A percentile compares a stretch with the other conserved stretches of the same genome.
These are phyloP conservation scores for carrot (Daucus carota) DNA, from an alignment of 129 eudicot species.

Conservation along the genomic window DNA sequence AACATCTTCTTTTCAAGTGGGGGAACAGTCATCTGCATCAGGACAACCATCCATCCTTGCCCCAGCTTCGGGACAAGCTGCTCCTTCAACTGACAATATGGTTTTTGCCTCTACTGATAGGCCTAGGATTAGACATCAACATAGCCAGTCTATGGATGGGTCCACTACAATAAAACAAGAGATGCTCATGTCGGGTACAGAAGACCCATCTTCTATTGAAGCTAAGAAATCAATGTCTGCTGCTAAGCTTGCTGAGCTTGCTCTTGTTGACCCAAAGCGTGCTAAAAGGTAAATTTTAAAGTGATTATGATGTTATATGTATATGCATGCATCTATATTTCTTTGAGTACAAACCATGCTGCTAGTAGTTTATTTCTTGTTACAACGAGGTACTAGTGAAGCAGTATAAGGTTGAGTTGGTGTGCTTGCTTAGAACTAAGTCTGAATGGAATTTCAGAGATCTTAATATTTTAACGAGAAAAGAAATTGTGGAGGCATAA, in stretches of 20 bases:
- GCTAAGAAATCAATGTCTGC: slow-evolving; percentile 89
- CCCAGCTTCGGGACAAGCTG: slow-evolving; percentile 22
- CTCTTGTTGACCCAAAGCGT: slow-evolving; percentile 88
- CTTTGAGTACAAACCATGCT: not conserved
- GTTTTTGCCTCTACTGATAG: slow-evolving; percentile 33
- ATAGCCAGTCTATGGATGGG: slow-evolving; percentile 98
- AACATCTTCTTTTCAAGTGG: slow-evolving; percentile 54
- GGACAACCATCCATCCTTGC: not conserved
- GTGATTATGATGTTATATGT: not conserved
- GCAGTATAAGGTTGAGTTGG: not conserved
- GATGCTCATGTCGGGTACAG: slow-evolving; percentile 48
- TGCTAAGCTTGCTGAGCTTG: slow-evolving; percentile 95
- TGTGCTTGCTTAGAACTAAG: not conserved
- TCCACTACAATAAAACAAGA: slow-evolving; percentile 60
- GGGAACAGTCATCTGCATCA: slow-evolving; percentile 43
- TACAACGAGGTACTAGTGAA: not conserved
- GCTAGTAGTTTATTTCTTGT: not conserved
- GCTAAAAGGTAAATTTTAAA: slow-evolving; percentile 63
- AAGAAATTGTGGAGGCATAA: not conserved
- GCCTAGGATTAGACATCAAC: slow-evolving; percentile 76
- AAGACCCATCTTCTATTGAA: slow-evolving; percentile 41
- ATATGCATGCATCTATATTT: too few relatives aligned
- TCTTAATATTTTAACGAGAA: not conserved
- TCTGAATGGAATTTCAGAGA: not conserved
- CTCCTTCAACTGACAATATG: slow-evolving; percentile 18